Percentiles rank a stretch among this genome's conserved stretches.
These are phyloP conservation scores for Penicillium palitans DNA, from an alignment of 2,329 filamentous ascomycete species.

Conservation along the genomic window DNA sequence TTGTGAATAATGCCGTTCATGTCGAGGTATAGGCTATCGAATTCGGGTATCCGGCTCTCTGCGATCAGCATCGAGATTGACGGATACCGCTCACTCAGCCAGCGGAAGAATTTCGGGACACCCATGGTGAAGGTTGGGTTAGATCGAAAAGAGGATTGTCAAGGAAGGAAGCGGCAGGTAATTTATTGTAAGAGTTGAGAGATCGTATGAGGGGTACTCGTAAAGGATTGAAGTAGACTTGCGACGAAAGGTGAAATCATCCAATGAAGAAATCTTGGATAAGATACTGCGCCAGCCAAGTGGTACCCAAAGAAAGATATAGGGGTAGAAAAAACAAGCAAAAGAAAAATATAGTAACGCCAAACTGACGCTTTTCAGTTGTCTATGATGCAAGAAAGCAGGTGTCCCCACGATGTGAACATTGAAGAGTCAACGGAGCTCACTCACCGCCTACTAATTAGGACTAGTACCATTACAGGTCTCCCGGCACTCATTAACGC, in stretches of 20 bases:
- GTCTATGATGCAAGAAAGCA: conserved; percentile 12
- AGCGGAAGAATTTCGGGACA: conserved; percentile 91
- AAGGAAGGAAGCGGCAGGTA: not conserved
- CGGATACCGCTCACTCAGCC: conserved; percentile 98
- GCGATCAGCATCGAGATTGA: conserved; percentile 97
- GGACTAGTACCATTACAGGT: conserved; percentile 26
- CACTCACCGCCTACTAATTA: conserved; percentile 25
- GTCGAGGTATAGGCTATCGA: conserved; percentile 83
- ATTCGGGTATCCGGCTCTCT: conserved; percentile 98
- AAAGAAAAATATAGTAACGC: conserved; percentile 4
- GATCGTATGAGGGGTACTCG: conserved; percentile 1
- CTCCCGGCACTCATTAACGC: conserved; percentile 38
- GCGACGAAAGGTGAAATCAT: conserved; percentile 12
- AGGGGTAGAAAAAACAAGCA: not conserved
- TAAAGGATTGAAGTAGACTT: conserved; percentile 8
- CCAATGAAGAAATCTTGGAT: conserved; percentile 6
- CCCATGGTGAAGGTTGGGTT: conserved; percentile 53
- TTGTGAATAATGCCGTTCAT: conserved; percentile 99
- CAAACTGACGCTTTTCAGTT: conserved; percentile 6
- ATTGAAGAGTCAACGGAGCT: conserved; percentile 18
- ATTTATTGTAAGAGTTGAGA: conserved; percentile 5
- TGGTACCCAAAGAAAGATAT: not conserved
- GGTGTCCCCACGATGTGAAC: conserved; percentile 9
- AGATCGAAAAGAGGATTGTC: conserved; percentile 2
- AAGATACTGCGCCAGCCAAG: not conserved